phyloP scores from a whole-genome alignment of 306 rosid genomes.

The Prunus salicina region DNA sequence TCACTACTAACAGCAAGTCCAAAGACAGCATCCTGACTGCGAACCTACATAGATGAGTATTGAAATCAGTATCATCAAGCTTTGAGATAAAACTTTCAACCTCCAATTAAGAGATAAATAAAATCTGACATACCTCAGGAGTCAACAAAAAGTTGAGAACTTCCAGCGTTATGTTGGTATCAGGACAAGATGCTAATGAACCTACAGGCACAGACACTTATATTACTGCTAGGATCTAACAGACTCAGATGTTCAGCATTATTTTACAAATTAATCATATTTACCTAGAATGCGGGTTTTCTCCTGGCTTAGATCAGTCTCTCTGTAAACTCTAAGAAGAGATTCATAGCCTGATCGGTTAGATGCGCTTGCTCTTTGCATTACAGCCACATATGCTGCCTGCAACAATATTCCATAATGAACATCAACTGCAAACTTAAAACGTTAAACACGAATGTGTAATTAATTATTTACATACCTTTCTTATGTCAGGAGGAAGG shows the following conservation, averaged over 20 bases:
- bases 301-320: conserved; percentile 86
- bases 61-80: conserved; percentile 19
- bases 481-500: conserved; percentile 89
- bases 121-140: conserved; percentile 30
- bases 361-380: conserved; percentile 55
- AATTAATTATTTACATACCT: conserved; percentile 40
- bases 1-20: conserved; percentile 56
- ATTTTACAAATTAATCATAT: not conserved
- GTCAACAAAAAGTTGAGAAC: conserved; percentile 44
- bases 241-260: not conserved
- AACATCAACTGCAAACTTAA: conserved; percentile 23
- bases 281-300: conserved; percentile 86
- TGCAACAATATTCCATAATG: conserved; percentile 40
- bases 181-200: conserved; percentile 41
- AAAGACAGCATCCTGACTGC: conserved; percentile 76
- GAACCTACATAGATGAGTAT: conserved; percentile 45
- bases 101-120: conserved; percentile 10
- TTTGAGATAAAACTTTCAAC: conserved; percentile 9
- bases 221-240: not conserved
- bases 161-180: conserved; percentile 44
- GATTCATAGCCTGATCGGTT: conserved; percentile 66
- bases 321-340: conserved; percentile 74
- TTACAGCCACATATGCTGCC: conserved; percentile 86
- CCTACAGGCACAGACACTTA: conserved; percentile 21
- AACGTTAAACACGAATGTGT: not conserved